Evolutionary conservation across 768 basidiomycete species (phyloP).

Genomic region (Agaricus bisporus): DNA sequence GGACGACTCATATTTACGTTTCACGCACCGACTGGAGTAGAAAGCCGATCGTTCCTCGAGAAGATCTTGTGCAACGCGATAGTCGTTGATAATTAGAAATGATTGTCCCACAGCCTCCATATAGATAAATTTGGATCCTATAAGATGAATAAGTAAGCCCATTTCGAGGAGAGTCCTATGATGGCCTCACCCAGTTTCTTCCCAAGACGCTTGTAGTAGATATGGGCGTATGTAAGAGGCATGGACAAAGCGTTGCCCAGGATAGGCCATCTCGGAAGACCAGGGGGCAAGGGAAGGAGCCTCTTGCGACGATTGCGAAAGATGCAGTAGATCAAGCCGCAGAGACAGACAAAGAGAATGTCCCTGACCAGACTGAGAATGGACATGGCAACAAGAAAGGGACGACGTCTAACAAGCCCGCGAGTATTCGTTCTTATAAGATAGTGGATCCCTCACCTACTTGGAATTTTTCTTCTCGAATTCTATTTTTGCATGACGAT

Average conservation of each 20-base stretch:
- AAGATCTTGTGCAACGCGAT: constrained; percentile 18
- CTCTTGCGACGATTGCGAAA: neutral
- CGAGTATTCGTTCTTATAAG: too few species aligned
- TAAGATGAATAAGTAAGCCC: neutral
- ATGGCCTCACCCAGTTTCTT: neutral
- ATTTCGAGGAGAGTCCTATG: neutral
- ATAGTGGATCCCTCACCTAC: too few species aligned
- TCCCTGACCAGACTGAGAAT: neutral
- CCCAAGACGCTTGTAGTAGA: neutral
- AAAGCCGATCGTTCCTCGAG: constrained; percentile 22
- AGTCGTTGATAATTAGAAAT: constrained; percentile 20
- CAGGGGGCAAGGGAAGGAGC: neutral
- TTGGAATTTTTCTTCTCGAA: too few species aligned
- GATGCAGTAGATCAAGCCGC: neutral
- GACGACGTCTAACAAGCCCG: too few species aligned
- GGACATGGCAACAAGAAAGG: neutral
- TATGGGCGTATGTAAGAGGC: neutral
- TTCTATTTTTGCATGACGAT: too few species aligned
- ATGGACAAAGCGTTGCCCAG: constrained; percentile 7
- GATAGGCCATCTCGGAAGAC: constrained; percentile 8
- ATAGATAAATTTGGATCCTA: constrained; percentile 14
- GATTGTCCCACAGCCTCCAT: constrained; percentile 19
- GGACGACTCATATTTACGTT: too few species aligned
- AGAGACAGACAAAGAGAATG: neutral
- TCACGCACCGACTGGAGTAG: constrained; percentile 18